Conservation (phyloP, 73 alveolate species). For the Blepharisma stoltei region DNA sequence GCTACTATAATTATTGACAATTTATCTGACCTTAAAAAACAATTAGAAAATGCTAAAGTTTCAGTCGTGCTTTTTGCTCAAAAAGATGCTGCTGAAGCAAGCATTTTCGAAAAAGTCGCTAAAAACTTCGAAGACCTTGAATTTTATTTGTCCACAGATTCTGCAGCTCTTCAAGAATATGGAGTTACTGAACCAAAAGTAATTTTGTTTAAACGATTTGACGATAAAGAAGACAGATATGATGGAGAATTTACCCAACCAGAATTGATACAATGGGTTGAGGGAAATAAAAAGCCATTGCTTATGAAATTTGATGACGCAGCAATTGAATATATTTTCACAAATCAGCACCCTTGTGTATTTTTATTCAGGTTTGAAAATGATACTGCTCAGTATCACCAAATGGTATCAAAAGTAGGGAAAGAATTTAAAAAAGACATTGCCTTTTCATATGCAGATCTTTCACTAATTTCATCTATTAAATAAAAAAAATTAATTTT, state of each 20-base stretch:
- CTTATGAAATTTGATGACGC: constrained; percentile 84
- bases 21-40: constrained; percentile 52
- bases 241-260: constrained; percentile 55
- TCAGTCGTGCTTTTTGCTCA: constrained; percentile 62
- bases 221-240: constrained; percentile 66
- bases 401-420: constrained; percentile 71
- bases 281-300: constrained; percentile 69
- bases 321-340: constrained; percentile 81
- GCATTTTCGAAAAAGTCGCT: constrained; percentile 69
- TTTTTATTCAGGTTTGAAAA: constrained; percentile 75
- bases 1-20: constrained; percentile 66
- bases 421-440: constrained; percentile 65
- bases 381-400: constrained; percentile 48
- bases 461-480: too few species aligned
- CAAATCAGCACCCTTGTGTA: constrained; percentile 72
- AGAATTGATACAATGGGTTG: constrained; percentile 58
- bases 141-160: constrained; percentile 64
- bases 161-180: constrained; percentile 49
- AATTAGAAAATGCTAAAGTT: constrained; percentile 44
- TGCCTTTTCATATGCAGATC: constrained; percentile 48
- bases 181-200: constrained; percentile 54
- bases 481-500: too few species aligned
- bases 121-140: constrained; percentile 63
- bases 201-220: constrained; percentile 74
- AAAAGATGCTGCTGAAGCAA: constrained; percentile 51